phyloP scores from a whole-genome alignment of 1,139 yeast species.

The Suhomyces ambrosiae region DNA sequence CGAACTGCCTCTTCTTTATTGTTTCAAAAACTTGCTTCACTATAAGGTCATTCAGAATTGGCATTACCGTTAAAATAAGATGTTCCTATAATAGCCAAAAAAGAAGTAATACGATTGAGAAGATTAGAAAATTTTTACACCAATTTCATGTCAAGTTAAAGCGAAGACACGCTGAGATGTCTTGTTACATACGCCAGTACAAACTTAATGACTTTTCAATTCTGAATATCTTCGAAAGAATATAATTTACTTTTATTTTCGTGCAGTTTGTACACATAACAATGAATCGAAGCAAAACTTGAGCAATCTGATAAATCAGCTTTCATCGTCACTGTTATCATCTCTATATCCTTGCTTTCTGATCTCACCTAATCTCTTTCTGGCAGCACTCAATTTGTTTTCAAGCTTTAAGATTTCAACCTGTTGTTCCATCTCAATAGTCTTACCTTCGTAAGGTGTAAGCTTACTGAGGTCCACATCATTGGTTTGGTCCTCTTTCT shows the following conservation, averaged over 20 bases:
- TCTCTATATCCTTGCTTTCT: slow-evolving; percentile 73
- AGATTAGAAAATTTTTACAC: no score
- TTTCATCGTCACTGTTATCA: slow-evolving; percentile 55
- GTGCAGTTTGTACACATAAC: not conserved
- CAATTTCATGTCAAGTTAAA: no score
- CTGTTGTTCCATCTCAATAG: slow-evolving; percentile 91
- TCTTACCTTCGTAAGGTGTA: slow-evolving; percentile 80
- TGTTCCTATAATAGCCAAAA: no score
- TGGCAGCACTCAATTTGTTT: slow-evolving; percentile 67
- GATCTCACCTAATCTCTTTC: slow-evolving; percentile 84
- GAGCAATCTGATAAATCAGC: slow-evolving; percentile 7
- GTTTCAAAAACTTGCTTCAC: not conserved
- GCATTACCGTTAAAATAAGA: no score
- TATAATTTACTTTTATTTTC: slow-evolving; percentile 2
- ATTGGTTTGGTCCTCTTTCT: slow-evolving; percentile 38
- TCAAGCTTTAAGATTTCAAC: slow-evolving; percentile 86
- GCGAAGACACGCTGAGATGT: no score
- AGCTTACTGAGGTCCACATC: slow-evolving; percentile 69
- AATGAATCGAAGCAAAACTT: not conserved
- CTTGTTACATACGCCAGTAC: no score
- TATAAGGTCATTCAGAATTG: no score
- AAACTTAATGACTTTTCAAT: no score
- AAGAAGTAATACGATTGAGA: no score
- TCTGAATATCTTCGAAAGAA: no score
- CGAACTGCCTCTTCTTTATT: not conserved